A percentile compares a stretch with the other conserved stretches of the same genome.
These are phyloP conservation scores for Hypoxylon lenormandii DNA, from an alignment of 495 filamentous ascomycete species.

Conservation along the genomic window DNA sequence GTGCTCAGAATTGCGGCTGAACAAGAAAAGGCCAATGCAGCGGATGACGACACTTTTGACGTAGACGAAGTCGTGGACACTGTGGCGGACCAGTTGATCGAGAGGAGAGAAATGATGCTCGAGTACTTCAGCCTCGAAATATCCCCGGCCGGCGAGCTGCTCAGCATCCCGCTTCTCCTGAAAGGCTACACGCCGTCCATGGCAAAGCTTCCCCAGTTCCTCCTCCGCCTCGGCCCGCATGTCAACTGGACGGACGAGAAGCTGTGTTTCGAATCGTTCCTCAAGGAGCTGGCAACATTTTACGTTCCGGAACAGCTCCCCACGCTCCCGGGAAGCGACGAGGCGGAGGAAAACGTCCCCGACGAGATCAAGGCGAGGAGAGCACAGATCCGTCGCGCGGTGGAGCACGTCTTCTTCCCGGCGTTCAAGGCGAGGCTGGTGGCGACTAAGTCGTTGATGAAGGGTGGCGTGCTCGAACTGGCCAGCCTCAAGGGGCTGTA, in stretches of 20 bases:
- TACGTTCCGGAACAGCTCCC: conserved; percentile 91
- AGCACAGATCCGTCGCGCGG: conserved; percentile 67
- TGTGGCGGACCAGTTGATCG: conserved; percentile 72
- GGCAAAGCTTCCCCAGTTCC: conserved; percentile 87
- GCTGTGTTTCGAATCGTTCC: conserved; percentile 84
- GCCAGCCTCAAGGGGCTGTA: conserved; percentile 96
- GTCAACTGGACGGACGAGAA: conserved; percentile 89
- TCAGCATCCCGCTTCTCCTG: conserved; percentile 82
- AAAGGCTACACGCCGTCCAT: conserved; percentile 89
- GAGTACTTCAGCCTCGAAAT: conserved; percentile 95
- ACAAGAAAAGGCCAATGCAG: conserved; percentile 66
- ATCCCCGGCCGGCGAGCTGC: conserved; percentile 78
- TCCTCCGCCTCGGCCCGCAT: conserved; percentile 87
- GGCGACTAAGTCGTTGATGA: conserved; percentile 81
- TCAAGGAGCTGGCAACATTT: conserved; percentile 88
- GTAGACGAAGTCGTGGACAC: conserved; percentile 72
- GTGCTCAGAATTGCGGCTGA: conserved; percentile 79
- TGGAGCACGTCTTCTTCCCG: conserved; percentile 83
- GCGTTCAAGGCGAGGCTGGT: conserved; percentile 85
- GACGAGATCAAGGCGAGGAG: conserved; percentile 68
- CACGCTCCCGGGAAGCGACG: conserved; percentile 56
- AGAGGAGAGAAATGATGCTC: conserved; percentile 82
- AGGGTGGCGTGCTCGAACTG: conserved; percentile 81
- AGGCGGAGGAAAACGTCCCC: conserved; percentile 59
- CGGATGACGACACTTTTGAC: conserved; percentile 69